phyloP scores from a whole-genome alignment of 1,139 yeast genomes.

The Scheffersomyces lignicola region DNA sequence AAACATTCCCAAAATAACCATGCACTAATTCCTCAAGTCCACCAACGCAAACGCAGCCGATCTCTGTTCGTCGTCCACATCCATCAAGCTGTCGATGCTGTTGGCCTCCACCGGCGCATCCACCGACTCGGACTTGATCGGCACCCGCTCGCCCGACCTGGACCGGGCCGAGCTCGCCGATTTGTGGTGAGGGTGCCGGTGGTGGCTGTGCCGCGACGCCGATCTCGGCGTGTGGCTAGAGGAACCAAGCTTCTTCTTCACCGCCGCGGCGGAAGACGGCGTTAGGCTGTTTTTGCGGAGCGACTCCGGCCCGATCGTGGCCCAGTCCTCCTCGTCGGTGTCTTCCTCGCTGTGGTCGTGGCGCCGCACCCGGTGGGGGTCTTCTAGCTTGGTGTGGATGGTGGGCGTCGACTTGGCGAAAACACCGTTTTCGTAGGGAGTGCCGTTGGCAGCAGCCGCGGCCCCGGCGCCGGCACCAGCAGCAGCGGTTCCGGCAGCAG shows the following conservation, averaged over 20 bases:
- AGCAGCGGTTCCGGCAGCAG: slow-evolving; percentile 20
- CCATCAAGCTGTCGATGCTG: slow-evolving; percentile 5
- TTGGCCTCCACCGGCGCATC: slow-evolving; percentile 2
- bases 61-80: slow-evolving; percentile 39
- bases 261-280: slow-evolving; percentile 7
- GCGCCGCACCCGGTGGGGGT: slow-evolving; percentile 7
- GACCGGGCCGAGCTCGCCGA: not conserved
- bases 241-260: slow-evolving; percentile 9
- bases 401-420: slow-evolving; percentile 4
- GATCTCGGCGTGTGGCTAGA: slow-evolving; percentile 5
- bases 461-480: too few species aligned
- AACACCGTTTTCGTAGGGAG: slow-evolving; percentile 2
- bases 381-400: slow-evolving; percentile 5
- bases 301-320: slow-evolving; percentile 74
- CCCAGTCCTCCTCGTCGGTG: slow-evolving; percentile 97
- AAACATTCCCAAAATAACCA: slow-evolving; percentile 20
- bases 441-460: slow-evolving; percentile 1
- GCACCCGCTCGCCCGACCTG: not conserved
- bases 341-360: slow-evolving; percentile 29
- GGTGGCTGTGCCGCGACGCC: not conserved
- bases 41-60: slow-evolving; percentile 65
- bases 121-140: not conserved
- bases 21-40: slow-evolving; percentile 41
- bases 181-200: not conserved
- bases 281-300: slow-evolving; percentile 35